phyloP scores from a whole-genome alignment of 2,329 filamentous ascomycete genomes.

The Colletotrichum incanum region DNA sequence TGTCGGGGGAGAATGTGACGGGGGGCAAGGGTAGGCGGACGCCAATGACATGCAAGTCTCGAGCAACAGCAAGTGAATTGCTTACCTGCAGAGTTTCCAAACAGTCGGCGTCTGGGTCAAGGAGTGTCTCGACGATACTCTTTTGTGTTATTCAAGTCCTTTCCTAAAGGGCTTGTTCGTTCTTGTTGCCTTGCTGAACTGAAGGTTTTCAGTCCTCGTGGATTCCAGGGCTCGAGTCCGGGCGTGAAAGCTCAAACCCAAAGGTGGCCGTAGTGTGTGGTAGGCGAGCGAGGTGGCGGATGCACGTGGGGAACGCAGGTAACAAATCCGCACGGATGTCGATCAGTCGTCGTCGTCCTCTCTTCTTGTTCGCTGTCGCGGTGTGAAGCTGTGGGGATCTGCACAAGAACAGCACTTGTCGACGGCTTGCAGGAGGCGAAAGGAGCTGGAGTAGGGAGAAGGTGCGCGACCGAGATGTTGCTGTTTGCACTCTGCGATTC shows the following conservation, averaged over 20 bases:
- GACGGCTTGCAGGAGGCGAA: conserved; percentile 6
- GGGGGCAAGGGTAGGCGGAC: neutral
- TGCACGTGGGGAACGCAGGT: conserved; percentile 38
- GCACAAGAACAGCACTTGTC: conserved; percentile 17
- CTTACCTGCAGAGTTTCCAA: conserved; percentile 29
- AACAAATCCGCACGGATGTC: conserved; percentile 28
- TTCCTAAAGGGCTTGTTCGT: neutral
- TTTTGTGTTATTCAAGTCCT: neutral
- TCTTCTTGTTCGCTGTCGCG: conserved; percentile 18
- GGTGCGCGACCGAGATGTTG: neutral
- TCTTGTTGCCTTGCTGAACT: neutral
- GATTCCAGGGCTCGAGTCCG: conserved; percentile 25
- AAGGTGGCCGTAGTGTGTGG: conserved; percentile 9
- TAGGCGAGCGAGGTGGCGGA: conserved; percentile 20
- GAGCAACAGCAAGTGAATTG: neutral
- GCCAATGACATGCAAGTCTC: conserved; percentile 2
- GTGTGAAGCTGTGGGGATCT: conserved; percentile 27
- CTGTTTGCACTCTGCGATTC: neutral
- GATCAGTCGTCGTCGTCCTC: conserved; percentile 34
- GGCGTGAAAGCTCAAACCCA: conserved; percentile 22
- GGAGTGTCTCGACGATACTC: conserved; percentile 9
- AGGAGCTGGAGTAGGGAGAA: neutral
- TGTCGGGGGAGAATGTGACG: conserved; percentile 16
- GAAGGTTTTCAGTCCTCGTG: neutral
- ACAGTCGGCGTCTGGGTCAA: neutral